Evolutionary conservation across 2,329 filamentous ascomycete species (phyloP).

Genomic region (Dactylellina leptospora): DNA sequence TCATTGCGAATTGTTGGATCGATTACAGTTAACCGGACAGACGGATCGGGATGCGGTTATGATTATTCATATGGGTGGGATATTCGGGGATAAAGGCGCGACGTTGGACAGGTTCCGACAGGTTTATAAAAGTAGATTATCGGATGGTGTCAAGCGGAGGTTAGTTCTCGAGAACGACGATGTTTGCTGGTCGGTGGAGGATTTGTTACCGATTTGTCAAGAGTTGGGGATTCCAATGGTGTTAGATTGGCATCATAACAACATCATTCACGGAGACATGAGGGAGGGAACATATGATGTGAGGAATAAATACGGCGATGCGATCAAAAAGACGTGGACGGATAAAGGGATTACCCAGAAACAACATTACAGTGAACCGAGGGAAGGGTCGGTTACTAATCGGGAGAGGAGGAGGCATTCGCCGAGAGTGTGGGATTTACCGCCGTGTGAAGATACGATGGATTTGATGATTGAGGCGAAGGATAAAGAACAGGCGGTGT

Average conservation of each 20-base stretch:
- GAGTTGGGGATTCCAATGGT: slow-evolving; percentile 93
- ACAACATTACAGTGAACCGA: slow-evolving; percentile 94
- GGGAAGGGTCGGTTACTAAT: slow-evolving; percentile 76
- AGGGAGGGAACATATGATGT: slow-evolving; percentile 88
- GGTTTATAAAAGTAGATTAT: slow-evolving; percentile 72
- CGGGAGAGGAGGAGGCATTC: slow-evolving; percentile 85
- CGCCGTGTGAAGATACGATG: slow-evolving; percentile 82
- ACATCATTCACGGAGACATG: slow-evolving; percentile 80
- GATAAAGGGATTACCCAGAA: slow-evolving; percentile 87
- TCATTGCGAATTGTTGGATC: slow-evolving; percentile 81
- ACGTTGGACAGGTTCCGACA: slow-evolving; percentile 79
- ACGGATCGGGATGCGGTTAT: slow-evolving; percentile 86
- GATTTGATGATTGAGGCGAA: slow-evolving; percentile 99
- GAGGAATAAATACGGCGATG: slow-evolving; percentile 72
- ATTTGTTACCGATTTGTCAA: slow-evolving; percentile 87
- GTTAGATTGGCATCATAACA: slow-evolving; percentile 94
- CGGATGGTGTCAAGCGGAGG: slow-evolving; percentile 76
- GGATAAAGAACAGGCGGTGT: slow-evolving; percentile 95
- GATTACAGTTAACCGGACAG: slow-evolving; percentile 80
- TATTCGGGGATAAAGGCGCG: slow-evolving; percentile 84
- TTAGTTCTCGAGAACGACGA: slow-evolving; percentile 95
- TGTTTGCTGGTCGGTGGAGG: slow-evolving; percentile 89
- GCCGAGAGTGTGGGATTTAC: slow-evolving; percentile 78
- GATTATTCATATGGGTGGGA: slow-evolving; percentile 92
- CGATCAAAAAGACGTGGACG: slow-evolving; percentile 84